These are phyloP conservation scores for Syncephalis plumigaleata DNA, from an alignment of 371 early-diverging fungal species.

Conservation along the genomic window DNA sequence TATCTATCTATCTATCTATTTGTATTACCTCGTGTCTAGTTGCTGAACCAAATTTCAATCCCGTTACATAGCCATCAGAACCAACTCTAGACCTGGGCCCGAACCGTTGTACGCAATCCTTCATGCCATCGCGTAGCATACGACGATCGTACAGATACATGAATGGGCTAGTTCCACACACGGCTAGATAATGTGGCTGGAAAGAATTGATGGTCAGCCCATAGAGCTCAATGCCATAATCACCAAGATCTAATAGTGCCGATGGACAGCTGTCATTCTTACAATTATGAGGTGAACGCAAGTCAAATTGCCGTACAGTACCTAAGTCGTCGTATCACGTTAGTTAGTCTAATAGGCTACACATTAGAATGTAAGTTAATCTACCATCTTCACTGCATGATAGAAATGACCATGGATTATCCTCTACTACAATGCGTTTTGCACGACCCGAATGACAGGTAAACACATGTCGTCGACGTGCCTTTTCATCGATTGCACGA, in stretches of 20 bases:
- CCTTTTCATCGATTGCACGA: constrained; percentile 4
- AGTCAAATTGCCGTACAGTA: constrained; percentile 42
- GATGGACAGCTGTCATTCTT: constrained; percentile 14
- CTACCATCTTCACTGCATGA: constrained; percentile 51
- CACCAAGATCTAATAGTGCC: constrained; percentile 28
- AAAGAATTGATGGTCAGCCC: constrained; percentile 24
- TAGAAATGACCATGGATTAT: constrained; percentile 29
- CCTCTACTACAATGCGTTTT: constrained; percentile 26
- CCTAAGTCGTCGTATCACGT: constrained; percentile 9
- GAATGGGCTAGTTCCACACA: constrained; percentile 32
- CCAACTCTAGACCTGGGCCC: too few species aligned
- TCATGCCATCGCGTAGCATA: constrained; percentile 12
- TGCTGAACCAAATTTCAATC: too few species aligned
- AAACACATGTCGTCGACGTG: constrained; percentile 10
- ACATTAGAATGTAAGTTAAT: neutral
- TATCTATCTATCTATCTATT: too few species aligned
- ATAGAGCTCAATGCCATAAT: constrained; percentile 27
- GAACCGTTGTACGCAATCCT: too few species aligned
- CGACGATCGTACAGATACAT: constrained; percentile 43
- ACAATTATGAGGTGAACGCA: constrained; percentile 23
- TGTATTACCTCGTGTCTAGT: too few species aligned
- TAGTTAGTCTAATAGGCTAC: too few species aligned
- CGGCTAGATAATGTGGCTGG: constrained; percentile 32
- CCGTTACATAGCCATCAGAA: too few species aligned
- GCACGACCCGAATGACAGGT: constrained; percentile 11